A percentile compares a stretch with the other conserved stretches of the same genome.
Conservation (phyloP, 176 grass and related monocot species). For the Avena sativa region DNA sequence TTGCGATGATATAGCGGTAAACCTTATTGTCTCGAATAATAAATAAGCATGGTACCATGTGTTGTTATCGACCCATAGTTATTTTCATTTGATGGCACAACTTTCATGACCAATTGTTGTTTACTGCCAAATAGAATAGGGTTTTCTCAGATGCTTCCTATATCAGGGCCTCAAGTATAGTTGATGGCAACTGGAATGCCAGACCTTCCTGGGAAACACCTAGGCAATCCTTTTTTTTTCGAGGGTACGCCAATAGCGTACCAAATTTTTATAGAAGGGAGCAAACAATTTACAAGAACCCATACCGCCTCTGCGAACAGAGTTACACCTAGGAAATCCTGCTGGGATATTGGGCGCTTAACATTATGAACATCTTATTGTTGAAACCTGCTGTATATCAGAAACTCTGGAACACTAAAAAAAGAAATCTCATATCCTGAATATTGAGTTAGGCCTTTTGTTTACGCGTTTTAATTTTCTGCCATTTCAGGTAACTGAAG, state of each 20-base stretch:
- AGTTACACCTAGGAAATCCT: background rate
- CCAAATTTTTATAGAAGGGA: too few species aligned
- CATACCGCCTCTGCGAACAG: too few species aligned
- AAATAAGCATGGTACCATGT: background rate
- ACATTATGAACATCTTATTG: background rate
- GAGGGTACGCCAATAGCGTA: too few species aligned
- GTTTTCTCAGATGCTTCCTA: background rate
- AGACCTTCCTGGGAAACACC: background rate
- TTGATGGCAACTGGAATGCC: too few species aligned
- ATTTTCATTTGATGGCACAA: background rate
- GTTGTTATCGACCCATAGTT: background rate
- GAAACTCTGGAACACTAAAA: background rate
- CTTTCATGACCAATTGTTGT: background rate
- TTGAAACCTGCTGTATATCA: background rate
- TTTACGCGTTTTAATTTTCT: conserved; percentile 4
- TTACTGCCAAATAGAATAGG: background rate
- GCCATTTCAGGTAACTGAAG: conserved; percentile 35
- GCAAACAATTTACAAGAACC: too few species aligned
- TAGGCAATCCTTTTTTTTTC: too few species aligned
- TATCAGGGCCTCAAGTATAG: background rate
- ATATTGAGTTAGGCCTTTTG: background rate
- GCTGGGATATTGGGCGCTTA: background rate
- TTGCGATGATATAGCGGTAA: conserved; percentile 4
- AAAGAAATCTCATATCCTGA: background rate
- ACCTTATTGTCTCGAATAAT: background rate